Evolutionary conservation across 208 protist species (phyloP), one percentile per base, ranked within the genome.

Genomic region (Crithidia bombi): DNA sequence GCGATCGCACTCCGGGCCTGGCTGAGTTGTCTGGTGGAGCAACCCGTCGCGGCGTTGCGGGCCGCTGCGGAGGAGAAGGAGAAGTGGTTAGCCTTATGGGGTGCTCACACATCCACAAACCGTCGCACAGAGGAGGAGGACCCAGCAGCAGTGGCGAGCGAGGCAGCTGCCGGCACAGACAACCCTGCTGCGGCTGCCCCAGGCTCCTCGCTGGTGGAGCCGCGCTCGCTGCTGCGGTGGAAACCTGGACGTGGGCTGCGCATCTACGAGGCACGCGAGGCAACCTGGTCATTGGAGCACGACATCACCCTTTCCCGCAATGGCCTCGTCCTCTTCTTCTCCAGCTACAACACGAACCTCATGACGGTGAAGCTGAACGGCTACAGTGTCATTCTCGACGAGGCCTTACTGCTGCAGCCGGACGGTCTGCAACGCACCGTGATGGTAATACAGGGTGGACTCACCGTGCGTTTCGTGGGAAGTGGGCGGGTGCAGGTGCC

Each of bases 381-480:
- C n/a, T 65, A 86, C 76, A 74, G 73, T 5, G 73, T 92, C 52
- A 63, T 65, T 30, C 30, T 94, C 39, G 82, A 89, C 58, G 57
- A 80, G 12, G 44, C 73, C 21, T 46, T 75, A 51, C 64, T 81
- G 25, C 57, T 38, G 25, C 70, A 47, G 33, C 70, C 70, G 32
- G 63, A 65, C n/a, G 62, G 65, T 10, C 65, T 65, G 38, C 67
- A 58, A 33, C 75, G 78, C 19, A 73, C 78, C 30, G 78, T 94
- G 15, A 82, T 91, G 66, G 63, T 94, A 11, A 77, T 94, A n/a
- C 79, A 91, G 25, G 63, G 71, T 19, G 83, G 87, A 47, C 63
- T 95, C 39, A 90, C 85, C 14, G 82, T 95, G 44, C 83, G 86
- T 3, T 82, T 95, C 61, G 71, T 73, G 1, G 75, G 79, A n/a